Evolutionary conservation across 106 monocot genomes (phyloP), one percentile per base, ranked within the genome.

Genomic region (Gastrodia elata): DNA sequence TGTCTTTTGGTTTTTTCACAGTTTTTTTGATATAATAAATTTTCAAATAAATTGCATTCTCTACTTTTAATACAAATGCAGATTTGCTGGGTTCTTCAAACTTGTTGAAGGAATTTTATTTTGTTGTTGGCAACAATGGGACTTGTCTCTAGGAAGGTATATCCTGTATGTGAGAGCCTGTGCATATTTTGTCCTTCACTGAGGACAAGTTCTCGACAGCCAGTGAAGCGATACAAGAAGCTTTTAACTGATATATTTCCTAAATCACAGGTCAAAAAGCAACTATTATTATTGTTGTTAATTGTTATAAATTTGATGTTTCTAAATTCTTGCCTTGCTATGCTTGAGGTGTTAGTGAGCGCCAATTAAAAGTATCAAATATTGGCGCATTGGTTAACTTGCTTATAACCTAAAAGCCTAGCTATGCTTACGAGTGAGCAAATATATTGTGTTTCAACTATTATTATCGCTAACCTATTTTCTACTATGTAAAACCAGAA

Each of bases 171-270:
- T 39, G 79, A 79, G 67, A 67, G 26, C 16, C 43, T 79, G 6
- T 79, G 67, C 55, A 55, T 79, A 49, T 79, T 79, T 13, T 79
- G 79, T 64, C 79, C 79, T 39, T 46, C 73, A 25, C n/a, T 79
- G 32, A 34, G 68, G 27, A 79, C 73, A 20, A 79, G 79, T n/a
- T 79, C 79, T 26, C 59, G 79, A 28, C 79, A 79, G 25, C 85
- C 75, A 71, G 78, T 86, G 14, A 78, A 78, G 65, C 72, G 78
- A 6, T 78, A 78, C 78, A 78, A 78, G 65, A 65, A 78, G 65
- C 44, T 78, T 26, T 35, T 78, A 33, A 43, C 78, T 0, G 78
- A 78, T 18, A 78, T 78, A 9, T 78, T 78, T n/a, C 71, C 73
- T 8, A 43, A 38, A 73, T 46, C 78, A 8, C 72, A 72, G 78